Conservation (phyloP, 1,284 basidiomycete species). For the Cystobasidium sp. region DNA sequence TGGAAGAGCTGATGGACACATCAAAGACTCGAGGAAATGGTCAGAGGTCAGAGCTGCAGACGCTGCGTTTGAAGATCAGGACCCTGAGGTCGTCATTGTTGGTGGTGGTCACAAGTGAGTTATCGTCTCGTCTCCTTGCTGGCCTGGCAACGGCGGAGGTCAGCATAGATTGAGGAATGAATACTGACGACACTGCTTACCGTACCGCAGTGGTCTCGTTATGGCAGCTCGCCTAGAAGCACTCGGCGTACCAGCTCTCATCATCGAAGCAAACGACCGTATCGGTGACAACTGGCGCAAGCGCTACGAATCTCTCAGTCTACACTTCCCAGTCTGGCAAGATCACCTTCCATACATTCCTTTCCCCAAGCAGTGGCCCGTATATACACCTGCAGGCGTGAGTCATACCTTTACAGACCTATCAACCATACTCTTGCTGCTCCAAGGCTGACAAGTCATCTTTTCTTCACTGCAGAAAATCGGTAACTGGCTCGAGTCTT, state of each 20-base stretch:
- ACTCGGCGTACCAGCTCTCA: conserved; percentile 12
- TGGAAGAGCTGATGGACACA: conserved; percentile 8
- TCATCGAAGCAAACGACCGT: conserved; percentile 19
- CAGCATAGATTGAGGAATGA: too few species aligned
- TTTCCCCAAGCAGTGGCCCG: conserved; percentile 64
- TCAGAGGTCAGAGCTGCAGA: neutral
- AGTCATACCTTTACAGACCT: conserved; percentile 49
- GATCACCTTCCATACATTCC: conserved; percentile 61
- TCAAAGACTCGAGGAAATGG: conserved; percentile 1
- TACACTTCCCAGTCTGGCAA: conserved; percentile 67
- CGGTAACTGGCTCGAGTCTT: conserved; percentile 55
- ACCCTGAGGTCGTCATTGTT: conserved; percentile 6
- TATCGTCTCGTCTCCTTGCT: neutral
- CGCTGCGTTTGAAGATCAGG: neutral
- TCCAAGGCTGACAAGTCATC: conserved; percentile 47
- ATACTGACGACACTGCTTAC: conserved; percentile 59
- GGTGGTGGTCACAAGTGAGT: conserved; percentile 21
- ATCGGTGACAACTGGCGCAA: conserved; percentile 29
- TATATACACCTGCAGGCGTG: conserved; percentile 63
- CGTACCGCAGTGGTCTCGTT: conserved; percentile 35
- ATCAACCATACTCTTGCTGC: conserved; percentile 49
- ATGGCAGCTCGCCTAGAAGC: conserved; percentile 27
- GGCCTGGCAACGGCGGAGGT: too few species aligned
- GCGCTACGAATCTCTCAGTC: conserved; percentile 22
- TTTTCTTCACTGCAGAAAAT: conserved; percentile 53